Evolutionary conservation across 176 grass and related monocot genomes (phyloP), one percentile per base, ranked within the genome.

Genomic region (Musa schizocarpa): DNA sequence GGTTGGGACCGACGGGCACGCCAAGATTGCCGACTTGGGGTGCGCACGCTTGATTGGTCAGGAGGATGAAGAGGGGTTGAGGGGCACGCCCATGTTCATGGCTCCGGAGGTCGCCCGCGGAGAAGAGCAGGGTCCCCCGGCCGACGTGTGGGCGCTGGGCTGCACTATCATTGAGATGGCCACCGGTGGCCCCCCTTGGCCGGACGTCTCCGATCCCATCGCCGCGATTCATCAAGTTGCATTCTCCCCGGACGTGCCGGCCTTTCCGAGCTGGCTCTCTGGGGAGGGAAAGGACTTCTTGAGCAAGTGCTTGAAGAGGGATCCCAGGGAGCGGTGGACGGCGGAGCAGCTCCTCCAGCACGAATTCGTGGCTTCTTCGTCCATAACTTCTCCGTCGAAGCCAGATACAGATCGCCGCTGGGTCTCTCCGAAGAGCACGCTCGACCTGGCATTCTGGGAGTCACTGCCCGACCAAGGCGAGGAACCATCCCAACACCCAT

Each of bases 21-120:
- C 72, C 24, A 74, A 57, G 53, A 13, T 74, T 9, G 72, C 72
- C 21, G 72, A 74, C 53, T n/a, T 74, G 23, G 72, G 72, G 48
- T 74, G 72, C 53, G 72, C 72, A 5, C 72, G 72, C 53, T 1
- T 23, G 52, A 70, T 50, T 50, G 68, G 2, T 1, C 16, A 9
- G 8, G 68, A 70, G 8, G 13, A 14, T 12, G 51, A 6, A 1
- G 23, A 13, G 19, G 16, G 9, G 20, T 25, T 17, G 13, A 56
- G 22, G 52, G 72, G 72, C 52, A 74, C 72, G 53, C 72, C 72
- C 7, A 4, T 74, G 72, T 74, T 74, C 72, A 74, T 74, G 72
- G 72, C 72, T 20, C 72, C 72, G 21, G 72, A 74, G 53, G 72
- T 56, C 3, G 72, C 72, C 13, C 53, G 72, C 8, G 72, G 72